Base-by-base conservation (phyloP, 139 green algal genomes). In the Coelastrella sp. region DNA sequence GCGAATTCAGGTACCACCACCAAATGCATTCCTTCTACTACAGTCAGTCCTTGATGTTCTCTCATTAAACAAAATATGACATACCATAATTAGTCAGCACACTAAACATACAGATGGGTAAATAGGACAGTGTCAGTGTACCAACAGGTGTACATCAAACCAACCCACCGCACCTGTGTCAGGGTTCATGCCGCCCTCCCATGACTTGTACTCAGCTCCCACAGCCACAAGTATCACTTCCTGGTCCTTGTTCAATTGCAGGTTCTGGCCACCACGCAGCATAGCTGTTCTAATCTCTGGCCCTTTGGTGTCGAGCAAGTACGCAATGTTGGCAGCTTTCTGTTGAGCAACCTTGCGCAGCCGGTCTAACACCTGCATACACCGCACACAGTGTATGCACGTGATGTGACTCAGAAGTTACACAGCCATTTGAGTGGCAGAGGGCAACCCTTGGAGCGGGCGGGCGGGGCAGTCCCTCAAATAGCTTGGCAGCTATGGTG, bases 271-370 rank as follows among this genome's bases (percentile, higher is more conserved):
- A 54, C 92, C 89, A 5, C 59, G 47, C 47, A 96, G 91, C 93
- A 96, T 96, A 65, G 93, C 94, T 20, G 92, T 96, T 57, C 95
- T 93, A 68, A 96, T 94, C 92, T 96, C 95, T 13, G 94, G 94
- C 19, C 94, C 94, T 86, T 96, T 96, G 80, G 94, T 96, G 92
- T 96, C 94, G 73, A 97, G 87, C 84, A 97, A 89, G 77, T 85
- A 91, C 0, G 83, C 75, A 3, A 92, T 68, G 47, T 64, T 66
- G n/a, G 83, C 76, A 65, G 78, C 77, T 60, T 91, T 91, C 54
- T 77, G 47, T n/a, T 61, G 54, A 11, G 77, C 87, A 20, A 91
- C 87, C 32, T 13, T 7, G 22, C 75, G 86, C 59, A 90, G 57
- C 58, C 86, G 74, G 17, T 90, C 47, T 61, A 90, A 74, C 58